A percentile compares a stretch with the other conserved stretches of the same genome.
Evolutionary conservation across 2,329 filamentous ascomycete species (phyloP).

Genomic region (Colletotrichum cordylinicola): DNA sequence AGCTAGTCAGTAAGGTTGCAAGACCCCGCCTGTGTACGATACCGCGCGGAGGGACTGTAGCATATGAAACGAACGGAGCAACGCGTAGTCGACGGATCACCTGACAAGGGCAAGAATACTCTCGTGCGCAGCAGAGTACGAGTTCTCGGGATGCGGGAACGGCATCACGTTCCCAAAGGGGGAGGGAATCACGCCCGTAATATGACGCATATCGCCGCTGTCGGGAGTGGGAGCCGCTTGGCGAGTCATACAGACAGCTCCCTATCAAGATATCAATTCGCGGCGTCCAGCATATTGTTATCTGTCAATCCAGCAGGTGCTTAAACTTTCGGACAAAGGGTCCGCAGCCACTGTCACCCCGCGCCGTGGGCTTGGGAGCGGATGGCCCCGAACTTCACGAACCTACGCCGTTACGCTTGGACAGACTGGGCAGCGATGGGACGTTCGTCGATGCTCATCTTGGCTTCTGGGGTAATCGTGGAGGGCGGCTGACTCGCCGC

Average conservation of each 20-base stretch:
- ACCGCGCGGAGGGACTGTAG: background rate
- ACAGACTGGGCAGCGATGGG: background rate
- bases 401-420: background rate
- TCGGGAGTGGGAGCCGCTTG: background rate
- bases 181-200: background rate
- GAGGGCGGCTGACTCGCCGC: conserved; percentile 6
- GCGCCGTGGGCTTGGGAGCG: background rate
- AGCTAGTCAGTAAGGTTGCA: background rate
- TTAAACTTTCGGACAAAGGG: background rate
- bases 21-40: background rate
- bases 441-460: background rate
- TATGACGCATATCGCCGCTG: conserved; percentile 3
- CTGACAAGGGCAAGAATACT: background rate
- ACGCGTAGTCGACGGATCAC: background rate
- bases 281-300: background rate
- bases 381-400: background rate
- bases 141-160: background rate
- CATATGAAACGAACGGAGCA: background rate
- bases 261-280: background rate
- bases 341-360: background rate
- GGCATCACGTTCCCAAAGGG: background rate
- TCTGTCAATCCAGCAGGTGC: background rate
- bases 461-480: conserved; percentile 18
- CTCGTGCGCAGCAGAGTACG: background rate
- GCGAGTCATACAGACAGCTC: conserved; percentile 1